Evolutionary conservation across 2,329 filamentous ascomycete species (phyloP), one percentile per base, ranked within the genome.

Genomic region (Fusarium buxicola): DNA sequence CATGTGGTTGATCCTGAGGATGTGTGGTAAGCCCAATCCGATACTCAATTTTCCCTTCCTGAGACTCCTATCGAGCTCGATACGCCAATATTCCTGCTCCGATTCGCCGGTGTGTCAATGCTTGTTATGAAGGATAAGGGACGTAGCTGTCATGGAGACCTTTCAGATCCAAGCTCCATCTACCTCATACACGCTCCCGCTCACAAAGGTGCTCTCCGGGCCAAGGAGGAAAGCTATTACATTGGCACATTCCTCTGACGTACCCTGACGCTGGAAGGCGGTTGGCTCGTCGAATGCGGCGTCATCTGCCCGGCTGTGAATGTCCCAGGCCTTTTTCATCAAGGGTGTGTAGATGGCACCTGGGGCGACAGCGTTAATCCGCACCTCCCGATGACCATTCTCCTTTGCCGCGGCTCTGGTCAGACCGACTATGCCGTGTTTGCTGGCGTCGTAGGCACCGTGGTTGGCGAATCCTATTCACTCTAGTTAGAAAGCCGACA

Each of bases 1-100:
- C 88, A 92, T 73, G 84, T 86, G 68, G 93, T 99, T 24, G 81
- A 85, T 44, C 92, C 94, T 2, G 88, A 92, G 59, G 92, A 97
- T 78, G 94, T 99, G 48, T 97, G 91, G 89, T 94, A 65, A 72
- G 43, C 46, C 34, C 28, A 36, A 52, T 48, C 24, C 46, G 28
- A 16, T 13, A 51, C 58, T 32, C 27, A 31, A 45, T 56, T 46
- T 12, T 36, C 31, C 18, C 16, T 25, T 48, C 56, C 31, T n/a
- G 24, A 28, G 24, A 32, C 31, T 31, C 41, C 90, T 2, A 92
- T 89, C 62, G 21, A 40, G 16, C 34, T 47, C 35, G 18, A 32
- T 32, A 34, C 18, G n/a, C 12, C 39, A 44, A 28, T 18, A 30
- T 49, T 39, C 45, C 21, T 24, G 16, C 32, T 55, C 15, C 31